Conservation (phyloP, 2,329 filamentous ascomycete genomes). For the Arachnomyces sp. region DNA sequence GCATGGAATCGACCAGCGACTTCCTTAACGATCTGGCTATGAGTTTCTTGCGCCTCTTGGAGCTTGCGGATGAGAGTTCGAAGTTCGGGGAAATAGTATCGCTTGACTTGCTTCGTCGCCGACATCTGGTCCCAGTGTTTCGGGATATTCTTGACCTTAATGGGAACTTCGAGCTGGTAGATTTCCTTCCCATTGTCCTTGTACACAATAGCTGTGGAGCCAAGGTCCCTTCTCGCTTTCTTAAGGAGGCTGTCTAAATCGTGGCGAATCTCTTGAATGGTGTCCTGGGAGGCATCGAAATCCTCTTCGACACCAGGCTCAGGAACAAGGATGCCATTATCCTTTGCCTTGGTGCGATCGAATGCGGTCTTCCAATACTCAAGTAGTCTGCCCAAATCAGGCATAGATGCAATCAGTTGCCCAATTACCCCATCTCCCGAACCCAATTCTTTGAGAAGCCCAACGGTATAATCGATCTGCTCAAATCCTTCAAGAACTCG, state of each 20-base stretch:
- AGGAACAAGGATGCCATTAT: conserved; percentile 75
- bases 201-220: conserved; percentile 64
- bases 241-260: conserved; percentile 64
- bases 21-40: conserved; percentile 82
- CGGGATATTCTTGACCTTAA: conserved; percentile 73
- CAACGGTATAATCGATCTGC: conserved; percentile 92
- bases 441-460: conserved; percentile 63
- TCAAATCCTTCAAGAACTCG: conserved; percentile 92
- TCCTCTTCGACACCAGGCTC: conserved; percentile 82
- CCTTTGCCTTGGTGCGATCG: conserved; percentile 68
- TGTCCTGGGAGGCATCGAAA: conserved; percentile 75
- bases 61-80: conserved; percentile 73
- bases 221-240: conserved; percentile 62
- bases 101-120: conserved; percentile 77
- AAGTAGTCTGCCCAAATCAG: conserved; percentile 65
- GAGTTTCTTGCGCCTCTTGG: conserved; percentile 89
- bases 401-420: conserved; percentile 76
- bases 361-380: conserved; percentile 88
- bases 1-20: conserved; percentile 74
- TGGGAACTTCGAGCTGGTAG: conserved; percentile 85
- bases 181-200: conserved; percentile 92
- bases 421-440: conserved; percentile 77
- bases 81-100: conserved; percentile 85
- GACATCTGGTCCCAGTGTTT: conserved; percentile 95
- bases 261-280: conserved; percentile 65